Conservation (phyloP, 345 rosid genomes). For the Brassica juncea region DNA sequence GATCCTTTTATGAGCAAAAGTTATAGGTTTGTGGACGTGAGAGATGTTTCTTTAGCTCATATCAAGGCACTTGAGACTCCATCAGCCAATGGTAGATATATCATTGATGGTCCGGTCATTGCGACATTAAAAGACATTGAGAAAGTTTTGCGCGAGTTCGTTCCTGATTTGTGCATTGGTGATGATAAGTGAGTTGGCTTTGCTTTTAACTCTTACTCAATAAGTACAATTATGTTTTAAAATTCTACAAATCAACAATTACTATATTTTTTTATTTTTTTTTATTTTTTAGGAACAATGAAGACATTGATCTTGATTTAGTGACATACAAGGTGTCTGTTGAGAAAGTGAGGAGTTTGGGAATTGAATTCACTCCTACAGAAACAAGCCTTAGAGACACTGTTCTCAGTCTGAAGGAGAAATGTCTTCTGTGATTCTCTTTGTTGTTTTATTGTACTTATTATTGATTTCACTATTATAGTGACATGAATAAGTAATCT, state of each 20-base stretch:
- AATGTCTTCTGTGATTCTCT: neutral
- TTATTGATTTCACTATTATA: neutral
- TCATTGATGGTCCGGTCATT: neutral
- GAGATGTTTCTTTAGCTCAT: neutral
- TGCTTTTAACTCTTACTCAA: neutral
- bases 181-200: neutral
- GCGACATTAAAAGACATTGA: neutral
- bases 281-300: neutral
- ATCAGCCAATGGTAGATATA: neutral
- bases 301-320: neutral
- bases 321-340: neutral
- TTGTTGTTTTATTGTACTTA: neutral
- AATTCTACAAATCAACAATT: neutral
- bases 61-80: neutral
- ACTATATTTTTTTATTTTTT: neutral
- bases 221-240: neutral
- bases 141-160: neutral
- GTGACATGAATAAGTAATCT: neutral
- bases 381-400: neutral
- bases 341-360: neutral
- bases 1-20: neutral
- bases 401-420: neutral
- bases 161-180: neutral
- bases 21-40: slow-evolving; percentile 3
- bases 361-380: slow-evolving; percentile 1